phyloP scores from a whole-genome alignment of 2,329 filamentous ascomycete species.

The Colletotrichum higginsianum region DNA sequence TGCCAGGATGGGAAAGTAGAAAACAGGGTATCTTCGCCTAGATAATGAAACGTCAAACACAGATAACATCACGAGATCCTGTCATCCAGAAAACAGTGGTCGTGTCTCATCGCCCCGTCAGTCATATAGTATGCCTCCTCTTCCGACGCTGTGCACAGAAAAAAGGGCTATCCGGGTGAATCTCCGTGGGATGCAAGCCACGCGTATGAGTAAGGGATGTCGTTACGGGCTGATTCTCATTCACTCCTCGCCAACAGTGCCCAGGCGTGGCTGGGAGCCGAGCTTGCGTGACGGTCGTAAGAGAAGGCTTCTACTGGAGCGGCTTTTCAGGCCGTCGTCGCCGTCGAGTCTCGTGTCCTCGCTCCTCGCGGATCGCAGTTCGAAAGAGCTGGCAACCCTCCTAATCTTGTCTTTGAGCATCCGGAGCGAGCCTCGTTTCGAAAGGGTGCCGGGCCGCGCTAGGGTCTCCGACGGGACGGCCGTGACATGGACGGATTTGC shows the following conservation, averaged over 20 bases:
- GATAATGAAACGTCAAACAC: not conserved
- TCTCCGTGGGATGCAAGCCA: not conserved
- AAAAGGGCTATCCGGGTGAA: not conserved
- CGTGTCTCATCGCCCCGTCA: not conserved
- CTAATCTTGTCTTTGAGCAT: constrained; percentile 30
- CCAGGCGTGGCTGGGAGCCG: constrained; percentile 23
- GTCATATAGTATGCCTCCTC: not conserved
- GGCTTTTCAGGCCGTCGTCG: constrained; percentile 15
- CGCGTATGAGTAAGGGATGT: not conserved
- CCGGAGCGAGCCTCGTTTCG: constrained; percentile 25
- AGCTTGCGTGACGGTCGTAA: constrained; percentile 16
- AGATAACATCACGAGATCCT: not conserved
- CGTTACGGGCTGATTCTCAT: not conserved
- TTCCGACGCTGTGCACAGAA: no score
- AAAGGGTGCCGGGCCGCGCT: not conserved
- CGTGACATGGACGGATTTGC: constrained; percentile 1
- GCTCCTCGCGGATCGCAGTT: constrained; percentile 20
- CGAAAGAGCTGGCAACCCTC: constrained; percentile 38
- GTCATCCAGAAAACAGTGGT: not conserved
- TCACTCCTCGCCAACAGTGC: constrained; percentile 37
- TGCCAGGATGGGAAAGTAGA: no score
- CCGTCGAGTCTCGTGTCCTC: not conserved
- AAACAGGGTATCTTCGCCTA: constrained; percentile 7
- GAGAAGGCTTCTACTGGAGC: constrained; percentile 30
- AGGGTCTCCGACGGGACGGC: not conserved